Percentiles rank a stretch among this genome's conserved stretches.
Evolutionary conservation across 805 yeast species (phyloP).

Genomic region (Zygoascus ofunaensis): DNA sequence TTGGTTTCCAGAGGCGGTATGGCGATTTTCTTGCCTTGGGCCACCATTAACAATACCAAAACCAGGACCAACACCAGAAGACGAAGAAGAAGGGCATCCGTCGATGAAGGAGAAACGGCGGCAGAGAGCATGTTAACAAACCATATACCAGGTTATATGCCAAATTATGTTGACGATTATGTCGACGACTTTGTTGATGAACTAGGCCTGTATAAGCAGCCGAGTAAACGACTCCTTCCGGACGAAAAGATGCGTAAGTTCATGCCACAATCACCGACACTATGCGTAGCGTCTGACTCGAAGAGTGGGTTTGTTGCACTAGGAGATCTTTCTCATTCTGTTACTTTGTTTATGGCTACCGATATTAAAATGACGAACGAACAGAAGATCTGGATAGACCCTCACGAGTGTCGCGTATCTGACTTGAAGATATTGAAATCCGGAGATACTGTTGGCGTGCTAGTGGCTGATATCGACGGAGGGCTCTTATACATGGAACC

Average conservation of each 20-base stretch:
- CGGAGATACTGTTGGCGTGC: neutral
- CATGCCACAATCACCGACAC: constrained; percentile 2
- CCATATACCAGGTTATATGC: too few species aligned
- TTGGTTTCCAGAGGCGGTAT: neutral
- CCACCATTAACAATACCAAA: too few species aligned
- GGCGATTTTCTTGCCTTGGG: neutral
- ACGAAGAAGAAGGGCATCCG: too few species aligned
- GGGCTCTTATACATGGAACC: neutral
- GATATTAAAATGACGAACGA: neutral
- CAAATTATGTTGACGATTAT: too few species aligned
- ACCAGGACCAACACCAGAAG: too few species aligned
- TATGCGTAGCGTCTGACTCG: constrained; percentile 2
- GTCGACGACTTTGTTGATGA: too few species aligned
- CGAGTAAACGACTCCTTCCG: too few species aligned
- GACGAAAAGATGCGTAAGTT: neutral
- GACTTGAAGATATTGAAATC: neutral
- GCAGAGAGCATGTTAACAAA: too few species aligned
- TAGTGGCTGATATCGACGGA: neutral
- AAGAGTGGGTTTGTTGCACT: neutral
- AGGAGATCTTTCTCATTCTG: constrained; percentile 3
- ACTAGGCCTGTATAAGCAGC: too few species aligned
- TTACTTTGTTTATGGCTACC: neutral
- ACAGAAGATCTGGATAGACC: neutral
- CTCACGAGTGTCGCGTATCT: neutral
- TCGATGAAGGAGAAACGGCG: too few species aligned